Conservation (phyloP, 352 stramenopile species). For the Thraustochytrium sp. region DNA sequence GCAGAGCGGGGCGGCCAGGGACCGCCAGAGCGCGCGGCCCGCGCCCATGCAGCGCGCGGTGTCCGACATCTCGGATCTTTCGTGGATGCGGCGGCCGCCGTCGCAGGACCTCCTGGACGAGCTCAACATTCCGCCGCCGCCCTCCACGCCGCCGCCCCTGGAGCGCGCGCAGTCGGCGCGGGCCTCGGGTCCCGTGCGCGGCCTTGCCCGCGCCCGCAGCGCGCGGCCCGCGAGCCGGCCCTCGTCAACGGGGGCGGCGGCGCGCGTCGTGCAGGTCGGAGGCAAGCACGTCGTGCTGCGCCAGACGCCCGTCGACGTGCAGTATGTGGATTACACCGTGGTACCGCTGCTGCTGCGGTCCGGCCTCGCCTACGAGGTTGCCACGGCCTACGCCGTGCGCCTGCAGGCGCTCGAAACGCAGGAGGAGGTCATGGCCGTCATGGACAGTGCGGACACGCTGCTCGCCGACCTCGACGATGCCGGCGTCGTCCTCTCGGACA, state of each 20-base stretch:
- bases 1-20: too few relatives aligned
- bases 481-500: neutral
- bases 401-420: neutral
- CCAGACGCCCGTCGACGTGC: neutral
- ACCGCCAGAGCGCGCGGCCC: too few relatives aligned
- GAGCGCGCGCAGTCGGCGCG: neutral
- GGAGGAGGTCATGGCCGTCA: neutral
- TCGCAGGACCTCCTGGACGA: neutral
- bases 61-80: neutral
- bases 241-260: neutral
- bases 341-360: constrained; percentile 21
- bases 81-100: neutral
- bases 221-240: neutral
- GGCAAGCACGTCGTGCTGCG: neutral
- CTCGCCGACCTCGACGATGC: neutral
- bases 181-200: neutral
- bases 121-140: neutral
- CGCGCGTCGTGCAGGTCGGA: neutral
- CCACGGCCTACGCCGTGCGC: neutral
- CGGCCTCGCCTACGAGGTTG: neutral
- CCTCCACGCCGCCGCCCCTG: neutral
- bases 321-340: constrained; percentile 16
- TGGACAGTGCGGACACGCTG: neutral
- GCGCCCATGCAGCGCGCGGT: too few relatives aligned
- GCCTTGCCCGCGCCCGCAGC: too few relatives aligned